Conservation (phyloP, 2,329 filamentous ascomycete genomes). For the Apiospora marii region DNA sequence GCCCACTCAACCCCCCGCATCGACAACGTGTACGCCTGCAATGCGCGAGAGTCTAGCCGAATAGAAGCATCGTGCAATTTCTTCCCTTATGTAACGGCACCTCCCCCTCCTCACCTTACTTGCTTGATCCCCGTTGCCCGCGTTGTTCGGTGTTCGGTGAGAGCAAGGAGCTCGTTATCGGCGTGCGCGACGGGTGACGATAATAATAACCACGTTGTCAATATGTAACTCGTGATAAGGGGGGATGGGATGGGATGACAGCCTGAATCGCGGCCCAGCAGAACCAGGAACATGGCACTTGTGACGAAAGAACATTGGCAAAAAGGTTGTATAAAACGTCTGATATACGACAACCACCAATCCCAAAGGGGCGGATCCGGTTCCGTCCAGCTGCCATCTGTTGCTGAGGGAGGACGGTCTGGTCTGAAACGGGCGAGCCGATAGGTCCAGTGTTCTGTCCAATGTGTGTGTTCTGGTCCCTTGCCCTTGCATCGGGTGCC, state of each 20-base stretch:
- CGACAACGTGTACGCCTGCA: neutral
- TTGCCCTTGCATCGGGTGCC: constrained; percentile 10
- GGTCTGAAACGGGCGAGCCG: neutral
- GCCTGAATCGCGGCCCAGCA: neutral
- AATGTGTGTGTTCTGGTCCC: constrained; percentile 1
- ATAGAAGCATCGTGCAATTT: neutral
- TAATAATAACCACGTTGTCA: neutral
- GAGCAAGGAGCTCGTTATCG: constrained; percentile 2
- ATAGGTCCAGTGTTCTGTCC: constrained; percentile 12
- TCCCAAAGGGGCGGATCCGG: neutral
- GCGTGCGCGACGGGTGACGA: neutral
- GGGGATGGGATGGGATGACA: neutral
- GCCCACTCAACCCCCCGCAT: neutral
- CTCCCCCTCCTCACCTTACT: neutral
- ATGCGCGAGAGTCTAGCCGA: neutral
- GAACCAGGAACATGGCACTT: constrained; percentile 17
- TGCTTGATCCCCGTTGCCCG: neutral
- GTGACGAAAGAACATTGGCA: neutral
- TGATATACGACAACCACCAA: neutral
- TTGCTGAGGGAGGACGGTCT: constrained; percentile 4
- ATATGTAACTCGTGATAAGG: constrained; percentile 1
- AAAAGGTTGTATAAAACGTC: constrained; percentile 9
- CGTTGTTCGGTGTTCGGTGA: neutral
- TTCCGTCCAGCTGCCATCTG: constrained; percentile 2
- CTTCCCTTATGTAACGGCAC: neutral